phyloP scores from a whole-genome alignment of 108 stramenopile species.

The Pseudonitzschia pungens region DNA sequence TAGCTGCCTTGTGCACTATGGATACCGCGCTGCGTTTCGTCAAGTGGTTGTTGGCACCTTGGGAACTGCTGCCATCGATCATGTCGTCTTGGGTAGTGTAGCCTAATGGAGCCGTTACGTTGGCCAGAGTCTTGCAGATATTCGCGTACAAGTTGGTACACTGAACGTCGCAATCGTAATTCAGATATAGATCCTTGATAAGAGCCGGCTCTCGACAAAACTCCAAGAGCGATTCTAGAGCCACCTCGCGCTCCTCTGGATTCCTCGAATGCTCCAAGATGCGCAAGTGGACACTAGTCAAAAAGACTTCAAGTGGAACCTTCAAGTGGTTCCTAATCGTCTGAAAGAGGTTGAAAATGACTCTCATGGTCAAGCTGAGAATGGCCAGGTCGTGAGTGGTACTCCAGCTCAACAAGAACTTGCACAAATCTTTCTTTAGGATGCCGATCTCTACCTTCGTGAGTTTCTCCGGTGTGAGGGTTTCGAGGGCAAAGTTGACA shows the following conservation, averaged over 20 bases:
- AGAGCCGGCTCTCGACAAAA: constrained; percentile 92
- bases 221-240: constrained; percentile 90
- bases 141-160: constrained; percentile 95
- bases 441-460: constrained; percentile 55
- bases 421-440: constrained; percentile 91
- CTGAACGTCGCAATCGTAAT: constrained; percentile 97
- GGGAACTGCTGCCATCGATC: background rate
- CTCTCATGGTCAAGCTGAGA: constrained; percentile 85
- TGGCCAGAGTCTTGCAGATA: constrained; percentile 67
- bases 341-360: constrained; percentile 97
- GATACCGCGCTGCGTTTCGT: background rate
- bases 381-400: constrained; percentile 84
- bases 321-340: constrained; percentile 93
- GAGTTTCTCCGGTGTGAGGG: constrained; percentile 48
- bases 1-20: constrained; percentile 17
- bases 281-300: constrained; percentile 87
- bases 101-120: constrained; percentile 45
- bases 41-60: background rate
- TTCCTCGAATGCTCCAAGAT: constrained; percentile 54
- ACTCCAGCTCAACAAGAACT: constrained; percentile 81
- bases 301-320: constrained; percentile 96
- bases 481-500: constrained; percentile 95
- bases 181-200: constrained; percentile 93
- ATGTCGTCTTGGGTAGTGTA: constrained; percentile 17
- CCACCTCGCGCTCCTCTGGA: constrained; percentile 90